phyloP scores from a whole-genome alignment of 805 yeast genomes.

The Metschnikowia continentalis region DNA sequence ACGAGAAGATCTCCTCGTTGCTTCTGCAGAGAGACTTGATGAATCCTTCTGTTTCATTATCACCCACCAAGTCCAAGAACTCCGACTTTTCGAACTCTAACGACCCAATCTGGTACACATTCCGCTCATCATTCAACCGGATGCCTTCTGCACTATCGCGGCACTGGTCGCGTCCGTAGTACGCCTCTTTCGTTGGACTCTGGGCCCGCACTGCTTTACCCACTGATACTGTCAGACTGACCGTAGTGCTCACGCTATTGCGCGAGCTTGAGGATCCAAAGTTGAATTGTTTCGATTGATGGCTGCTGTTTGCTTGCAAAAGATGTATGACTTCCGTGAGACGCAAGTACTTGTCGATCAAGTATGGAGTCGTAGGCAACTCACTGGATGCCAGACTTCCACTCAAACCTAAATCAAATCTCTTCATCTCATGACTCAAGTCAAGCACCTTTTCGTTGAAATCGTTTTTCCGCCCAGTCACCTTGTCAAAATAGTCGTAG shows the following conservation, averaged over 20 bases:
- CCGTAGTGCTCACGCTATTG: constrained; percentile 12
- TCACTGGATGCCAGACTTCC: constrained; percentile 48
- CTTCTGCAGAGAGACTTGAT: constrained; percentile 38
- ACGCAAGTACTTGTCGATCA: constrained; percentile 62
- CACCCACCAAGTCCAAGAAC: constrained; percentile 30
- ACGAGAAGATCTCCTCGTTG: constrained; percentile 31
- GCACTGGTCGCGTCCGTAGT: constrained; percentile 6
- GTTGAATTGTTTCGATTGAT: not conserved
- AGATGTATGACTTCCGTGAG: constrained; percentile 55
- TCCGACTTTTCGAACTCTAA: constrained; percentile 51
- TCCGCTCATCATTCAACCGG: constrained; percentile 23
- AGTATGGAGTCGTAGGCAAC: constrained; percentile 62
- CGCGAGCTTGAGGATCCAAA: constrained; percentile 9
- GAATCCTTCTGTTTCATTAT: constrained; percentile 54
- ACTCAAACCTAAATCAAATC: constrained; percentile 57
- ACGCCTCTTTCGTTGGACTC: constrained; percentile 1
- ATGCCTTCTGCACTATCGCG: constrained; percentile 19
- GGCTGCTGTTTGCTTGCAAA: constrained; percentile 25
- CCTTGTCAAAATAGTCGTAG: constrained; percentile 62
- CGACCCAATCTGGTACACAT: constrained; percentile 43
- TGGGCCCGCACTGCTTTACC: constrained; percentile 2
- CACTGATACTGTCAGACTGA: constrained; percentile 8
- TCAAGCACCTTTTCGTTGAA: constrained; percentile 56
- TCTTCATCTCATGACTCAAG: constrained; percentile 50
- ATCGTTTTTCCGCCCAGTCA: constrained; percentile 68